Conservation (phyloP, 768 basidiomycete species). For the Tricholoma saponaceum region DNA sequence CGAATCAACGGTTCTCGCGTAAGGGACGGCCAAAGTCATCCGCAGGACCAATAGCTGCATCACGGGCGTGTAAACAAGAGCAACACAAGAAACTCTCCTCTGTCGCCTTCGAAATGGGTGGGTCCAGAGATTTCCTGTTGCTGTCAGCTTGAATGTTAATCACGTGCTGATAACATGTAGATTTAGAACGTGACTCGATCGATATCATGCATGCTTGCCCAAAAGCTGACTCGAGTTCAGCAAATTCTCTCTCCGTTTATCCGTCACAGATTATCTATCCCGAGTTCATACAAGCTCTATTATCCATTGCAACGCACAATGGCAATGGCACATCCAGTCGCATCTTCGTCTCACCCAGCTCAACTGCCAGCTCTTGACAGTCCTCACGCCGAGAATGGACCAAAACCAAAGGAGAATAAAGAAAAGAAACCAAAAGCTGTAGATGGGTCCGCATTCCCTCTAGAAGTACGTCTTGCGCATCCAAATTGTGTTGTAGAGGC, state of each 20-base stretch:
- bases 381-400: constrained; percentile 29
- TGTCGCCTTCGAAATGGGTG: constrained; percentile 17
- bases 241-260: constrained; percentile 26
- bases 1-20: background rate
- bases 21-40: background rate
- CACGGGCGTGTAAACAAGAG: constrained; percentile 17
- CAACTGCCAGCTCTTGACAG: constrained; percentile 43
- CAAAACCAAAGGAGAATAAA: constrained; percentile 28
- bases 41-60: constrained; percentile 9
- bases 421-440: constrained; percentile 43
- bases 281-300: constrained; percentile 8
- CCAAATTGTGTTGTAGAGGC: background rate
- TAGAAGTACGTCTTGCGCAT: constrained; percentile 47
- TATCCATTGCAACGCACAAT: constrained; percentile 22
- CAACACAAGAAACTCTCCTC: constrained; percentile 17
- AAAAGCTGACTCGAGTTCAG: constrained; percentile 27
- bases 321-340: constrained; percentile 52
- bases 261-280: constrained; percentile 28
- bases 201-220: constrained; percentile 35
- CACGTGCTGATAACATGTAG: no score
- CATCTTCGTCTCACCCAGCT: constrained; percentile 51
- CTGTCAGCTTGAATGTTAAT: no score
- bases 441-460: constrained; percentile 44
- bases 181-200: constrained; percentile 37
- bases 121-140: no score